These are phyloP conservation scores for Calonectria leucothoes DNA, from an alignment of 2,329 filamentous ascomycete genomes.

Conservation along the genomic window DNA sequence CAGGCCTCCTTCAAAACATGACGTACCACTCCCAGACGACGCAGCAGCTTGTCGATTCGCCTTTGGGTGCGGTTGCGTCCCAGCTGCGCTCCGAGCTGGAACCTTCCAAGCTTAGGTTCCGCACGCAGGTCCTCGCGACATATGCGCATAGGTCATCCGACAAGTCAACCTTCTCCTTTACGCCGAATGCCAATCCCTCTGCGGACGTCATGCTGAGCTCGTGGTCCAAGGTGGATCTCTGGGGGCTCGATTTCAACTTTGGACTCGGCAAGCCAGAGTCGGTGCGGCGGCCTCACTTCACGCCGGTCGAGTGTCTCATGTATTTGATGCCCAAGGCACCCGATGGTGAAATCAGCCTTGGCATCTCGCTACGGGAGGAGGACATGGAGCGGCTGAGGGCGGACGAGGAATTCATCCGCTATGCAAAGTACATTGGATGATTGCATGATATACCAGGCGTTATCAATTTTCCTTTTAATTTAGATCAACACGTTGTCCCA, in stretches of 20 bases:
- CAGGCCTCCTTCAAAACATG: constrained; percentile 61
- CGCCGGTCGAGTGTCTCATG: constrained; percentile 57
- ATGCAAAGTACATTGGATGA: constrained; percentile 33
- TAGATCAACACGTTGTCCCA: neutral
- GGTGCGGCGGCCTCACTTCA: constrained; percentile 61
- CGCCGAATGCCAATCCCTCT: constrained; percentile 48
- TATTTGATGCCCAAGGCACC: constrained; percentile 60
- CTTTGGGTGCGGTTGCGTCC: constrained; percentile 50
- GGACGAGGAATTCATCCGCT: constrained; percentile 53
- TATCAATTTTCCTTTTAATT: neutral
- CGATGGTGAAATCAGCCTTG: constrained; percentile 57
- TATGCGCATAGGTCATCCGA: constrained; percentile 48
- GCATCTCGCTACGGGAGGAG: constrained; percentile 58
- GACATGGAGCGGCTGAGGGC: constrained; percentile 57
- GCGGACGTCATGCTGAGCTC: constrained; percentile 65
- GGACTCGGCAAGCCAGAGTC: constrained; percentile 58
- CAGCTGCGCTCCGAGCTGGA: constrained; percentile 53
- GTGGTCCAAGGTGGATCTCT: constrained; percentile 61
- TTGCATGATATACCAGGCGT: neutral
- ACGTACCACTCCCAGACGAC: constrained; percentile 51
- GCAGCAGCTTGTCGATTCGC: constrained; percentile 41
- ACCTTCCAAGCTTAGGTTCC: constrained; percentile 47
- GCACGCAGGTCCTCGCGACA: constrained; percentile 56
- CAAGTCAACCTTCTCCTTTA: constrained; percentile 49
- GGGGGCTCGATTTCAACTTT: constrained; percentile 59